Base-by-base conservation (phyloP, 2,329 filamentous ascomycete genomes). In the Trichoderma oligosporum region DNA sequence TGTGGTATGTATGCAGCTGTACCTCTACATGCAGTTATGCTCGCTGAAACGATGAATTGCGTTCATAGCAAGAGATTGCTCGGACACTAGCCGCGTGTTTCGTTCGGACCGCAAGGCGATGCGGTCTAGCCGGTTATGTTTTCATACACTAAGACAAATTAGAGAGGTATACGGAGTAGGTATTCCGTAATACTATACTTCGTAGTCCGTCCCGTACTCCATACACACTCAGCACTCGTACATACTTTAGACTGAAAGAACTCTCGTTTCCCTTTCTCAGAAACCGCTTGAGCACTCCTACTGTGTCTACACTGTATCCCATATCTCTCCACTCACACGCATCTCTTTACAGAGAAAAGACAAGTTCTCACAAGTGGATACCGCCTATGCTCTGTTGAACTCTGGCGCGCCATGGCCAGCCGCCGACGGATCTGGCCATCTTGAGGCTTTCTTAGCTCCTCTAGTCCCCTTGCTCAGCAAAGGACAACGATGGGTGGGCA, bases 351-450 rank as follows among this genome's bases (percentile, higher is more conserved):
- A 51, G 38, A 36, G 27, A 27, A 33, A 48, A 53, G 39, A 53
- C 36, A 53, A 42, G 36, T 41, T 53, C 38, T 53, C 41, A 44
- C 41, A 33, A 41, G 49, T 53, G 49, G 49, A 22, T 18, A 24
- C 44, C 42, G 36, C 55, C 49, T 51, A 29, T 29, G 39, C 25
- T 20, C 41, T 52, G 45, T 54, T 51, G 39, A 49, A 54, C 51
- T 20, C 47, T 54, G 47, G 54, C 56, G 53, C 56, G 53, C 59
- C 57, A 57, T 42, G 29, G 29, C 51, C 44, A 60, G 60, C 58
- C 60, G 44, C 58, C 58, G 49, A 61, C 60, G 59, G 56, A 63
- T 61, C 60, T 62, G 60, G 61, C 54, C 60, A 58, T 60, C 53
- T 58, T 22, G 51, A 54, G 35, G 38, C 31, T 48, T 52, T 42